Percentiles rank a stretch among this genome's conserved stretches.
Conservation (phyloP, 2,329 filamentous ascomycete species). For the Cercospora nicotianae region DNA sequence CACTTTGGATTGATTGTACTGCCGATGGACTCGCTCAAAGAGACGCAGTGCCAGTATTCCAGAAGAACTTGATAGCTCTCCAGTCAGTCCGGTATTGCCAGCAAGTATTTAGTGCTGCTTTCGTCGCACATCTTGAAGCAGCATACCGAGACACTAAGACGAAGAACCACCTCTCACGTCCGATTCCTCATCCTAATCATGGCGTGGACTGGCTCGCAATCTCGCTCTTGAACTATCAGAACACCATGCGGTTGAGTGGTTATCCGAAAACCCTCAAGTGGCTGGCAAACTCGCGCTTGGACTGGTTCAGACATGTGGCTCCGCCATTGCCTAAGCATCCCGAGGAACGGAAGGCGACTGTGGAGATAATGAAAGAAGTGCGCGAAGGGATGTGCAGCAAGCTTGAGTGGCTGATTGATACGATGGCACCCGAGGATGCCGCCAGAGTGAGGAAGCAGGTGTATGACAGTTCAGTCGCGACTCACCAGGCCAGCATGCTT, state of each 20-base stretch:
- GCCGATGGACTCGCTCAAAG: constrained; percentile 22
- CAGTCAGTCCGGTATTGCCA: constrained; percentile 28
- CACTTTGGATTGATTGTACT: constrained; percentile 27
- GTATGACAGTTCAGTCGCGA: background rate
- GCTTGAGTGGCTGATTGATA: background rate
- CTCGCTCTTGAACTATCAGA: background rate
- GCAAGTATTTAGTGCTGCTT: constrained; percentile 27
- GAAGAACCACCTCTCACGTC: background rate
- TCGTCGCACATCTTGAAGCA: constrained; percentile 28
- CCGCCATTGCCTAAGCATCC: background rate
- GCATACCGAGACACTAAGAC: background rate
- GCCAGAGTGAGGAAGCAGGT: background rate
- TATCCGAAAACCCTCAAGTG: background rate
- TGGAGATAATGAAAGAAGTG: background rate
- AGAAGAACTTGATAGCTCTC: constrained; percentile 20
- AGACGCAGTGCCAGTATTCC: constrained; percentile 20
- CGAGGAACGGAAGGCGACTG: background rate
- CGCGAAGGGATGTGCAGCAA: background rate
- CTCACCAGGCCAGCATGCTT: background rate
- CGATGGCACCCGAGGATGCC: background rate
- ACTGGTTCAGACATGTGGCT: background rate
- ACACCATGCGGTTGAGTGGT: background rate
- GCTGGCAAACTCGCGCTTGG: background rate
- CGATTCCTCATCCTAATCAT: background rate
- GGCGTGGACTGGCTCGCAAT: background rate